Conservation (phyloP, 441 rosid species). For the Euphorbia celastroides region DNA sequence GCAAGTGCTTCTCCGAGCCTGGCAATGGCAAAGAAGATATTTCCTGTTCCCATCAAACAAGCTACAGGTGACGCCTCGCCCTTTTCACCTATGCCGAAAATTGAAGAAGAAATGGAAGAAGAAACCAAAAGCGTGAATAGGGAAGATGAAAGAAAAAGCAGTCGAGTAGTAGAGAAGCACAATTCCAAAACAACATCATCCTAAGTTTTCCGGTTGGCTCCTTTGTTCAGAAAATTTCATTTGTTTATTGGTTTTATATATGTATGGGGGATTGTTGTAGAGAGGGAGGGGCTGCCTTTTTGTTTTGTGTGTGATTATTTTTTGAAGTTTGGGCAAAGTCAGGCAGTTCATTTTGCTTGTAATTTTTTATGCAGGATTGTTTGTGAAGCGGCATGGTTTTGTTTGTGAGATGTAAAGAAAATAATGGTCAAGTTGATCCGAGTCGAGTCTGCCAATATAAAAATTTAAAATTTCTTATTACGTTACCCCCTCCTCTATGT, state of each 20-base stretch:
- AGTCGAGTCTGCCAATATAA: no score
- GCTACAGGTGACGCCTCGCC: constrained; percentile 26
- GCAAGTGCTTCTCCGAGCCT: constrained; percentile 24
- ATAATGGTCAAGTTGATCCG: no score
- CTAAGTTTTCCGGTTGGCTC: not conserved
- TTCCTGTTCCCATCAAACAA: constrained; percentile 25
- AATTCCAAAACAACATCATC: constrained; percentile 23
- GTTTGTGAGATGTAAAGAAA: no score
- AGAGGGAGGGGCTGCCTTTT: constrained; percentile 1
- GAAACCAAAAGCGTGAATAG: not conserved
- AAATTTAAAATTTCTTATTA: no score
- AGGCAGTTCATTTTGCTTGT: no score
- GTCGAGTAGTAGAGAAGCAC: constrained; percentile 8
- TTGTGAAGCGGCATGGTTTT: no score
- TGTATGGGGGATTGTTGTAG: constrained; percentile 13
- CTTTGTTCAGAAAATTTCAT: constrained; percentile 6
- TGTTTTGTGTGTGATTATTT: not conserved
- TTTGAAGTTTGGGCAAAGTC: constrained; percentile 12
- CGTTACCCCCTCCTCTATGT: no score
- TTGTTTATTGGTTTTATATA: constrained; percentile 14
- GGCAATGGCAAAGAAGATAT: constrained; percentile 26
- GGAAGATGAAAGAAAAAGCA: no score
- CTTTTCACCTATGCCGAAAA: constrained; percentile 17
- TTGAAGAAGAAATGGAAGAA: constrained; percentile 15
- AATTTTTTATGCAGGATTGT: no score